Evolutionary conservation across 805 yeast species (phyloP).

Genomic region (Candida alai): DNA sequence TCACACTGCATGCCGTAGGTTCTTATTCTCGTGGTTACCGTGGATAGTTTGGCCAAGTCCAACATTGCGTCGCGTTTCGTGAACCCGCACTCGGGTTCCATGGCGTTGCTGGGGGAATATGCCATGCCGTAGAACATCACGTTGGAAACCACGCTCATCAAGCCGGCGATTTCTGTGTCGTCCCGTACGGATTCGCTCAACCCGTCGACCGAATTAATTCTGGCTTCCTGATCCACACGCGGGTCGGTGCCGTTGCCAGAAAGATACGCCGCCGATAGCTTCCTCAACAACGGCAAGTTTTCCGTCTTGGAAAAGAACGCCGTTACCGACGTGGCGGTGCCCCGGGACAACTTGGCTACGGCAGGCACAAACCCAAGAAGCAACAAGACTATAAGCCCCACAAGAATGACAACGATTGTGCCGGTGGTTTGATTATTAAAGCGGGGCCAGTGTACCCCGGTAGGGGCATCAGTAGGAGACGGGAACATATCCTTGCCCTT

Average conservation of each 20-base stretch:
- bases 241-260: background rate
- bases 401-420: conserved; percentile 1
- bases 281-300: conserved; percentile 6
- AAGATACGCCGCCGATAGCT: conserved; percentile 7
- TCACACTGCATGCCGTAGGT: conserved; percentile 61
- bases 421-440: no score
- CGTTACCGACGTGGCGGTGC: conserved; percentile 23
- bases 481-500: no score
- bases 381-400: conserved; percentile 11
- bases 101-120: conserved; percentile 54
- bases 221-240: conserved; percentile 1
- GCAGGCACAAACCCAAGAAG: conserved; percentile 19
- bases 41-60: conserved; percentile 56
- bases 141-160: conserved; percentile 31
- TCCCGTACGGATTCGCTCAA: conserved; percentile 28
- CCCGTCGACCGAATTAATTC: conserved; percentile 16
- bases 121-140: conserved; percentile 52
- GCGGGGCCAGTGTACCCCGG: no score
- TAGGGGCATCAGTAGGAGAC: no score
- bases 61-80: conserved; percentile 45
- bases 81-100: conserved; percentile 52
- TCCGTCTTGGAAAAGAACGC: conserved; percentile 20
- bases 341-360: conserved; percentile 24
- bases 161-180: conserved; percentile 29
- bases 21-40: conserved; percentile 53